Base-by-base conservation (phyloP, 495 filamentous ascomycete genomes). In the Penicillium verhagenii region DNA sequence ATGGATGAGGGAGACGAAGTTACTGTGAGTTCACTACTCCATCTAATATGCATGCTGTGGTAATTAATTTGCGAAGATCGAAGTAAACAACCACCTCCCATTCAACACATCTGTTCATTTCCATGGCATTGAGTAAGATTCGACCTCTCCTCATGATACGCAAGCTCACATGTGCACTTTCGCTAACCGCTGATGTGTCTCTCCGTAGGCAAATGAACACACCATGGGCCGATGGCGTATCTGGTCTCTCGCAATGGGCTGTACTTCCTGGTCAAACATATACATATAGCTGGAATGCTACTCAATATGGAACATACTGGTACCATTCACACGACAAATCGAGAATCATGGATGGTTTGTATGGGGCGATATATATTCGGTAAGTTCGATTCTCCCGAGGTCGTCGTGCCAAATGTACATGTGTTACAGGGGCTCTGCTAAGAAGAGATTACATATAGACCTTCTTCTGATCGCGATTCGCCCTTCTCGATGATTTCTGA, bases 1-100 rank as follows among this genome's bases (percentile, higher is more conserved):
- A 66, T 80, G 1, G 78, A 82, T 57, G 76, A 83, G 69, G 81
- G 80, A 5, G 81, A 85, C 61, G 72, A 71, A 28, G 78, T 84
- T 50, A 70, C 78, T 39, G 79, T 85, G 18, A 43, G 35, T 61
- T 24, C 43, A 23, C 33, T 35, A 40, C 6, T 2, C 10, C 13
- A 39, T 33, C 3, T 14, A 4, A 11, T 9, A 19, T 33, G 6
- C 26, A n/a, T 39, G 31, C 14, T 11, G 16, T n/a, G n/a, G 4
- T 3, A 13, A 16, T 45, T 57, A 20, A 52, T 9, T 24, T 26
- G 9, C 40, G 26, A 44, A 63, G 64, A 54, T 61, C n/a, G 73
- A 71, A 6, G 77, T 83, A 8, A 65, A 73, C 52, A 83, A 83
- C 67, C 58, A 71, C 13, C 44, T 74, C 45, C 79, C 78, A 0